Evolutionary conservation across 2,329 filamentous ascomycete genomes (phyloP), one percentile per base, ranked within the genome.

Genomic region (Microascus cirrosus): DNA sequence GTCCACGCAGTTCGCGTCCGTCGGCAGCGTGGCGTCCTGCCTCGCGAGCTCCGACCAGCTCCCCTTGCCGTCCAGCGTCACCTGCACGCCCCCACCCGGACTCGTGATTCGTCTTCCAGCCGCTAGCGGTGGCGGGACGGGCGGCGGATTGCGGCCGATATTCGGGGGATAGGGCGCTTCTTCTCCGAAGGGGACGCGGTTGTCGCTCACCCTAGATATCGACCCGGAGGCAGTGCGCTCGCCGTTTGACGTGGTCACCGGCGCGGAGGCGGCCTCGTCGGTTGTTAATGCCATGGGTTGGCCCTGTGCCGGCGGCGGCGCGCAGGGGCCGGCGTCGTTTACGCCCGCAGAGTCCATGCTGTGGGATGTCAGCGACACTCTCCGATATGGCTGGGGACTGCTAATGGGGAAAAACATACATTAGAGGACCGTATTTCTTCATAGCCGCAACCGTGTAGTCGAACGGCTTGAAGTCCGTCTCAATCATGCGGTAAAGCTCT

Each of bases 1-100:
- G 32, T 54, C 57, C n/a, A 48, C 51, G 20, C 22, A 51, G 28
- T 55, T 59, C 24, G 12, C 86, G 67, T 90, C 86, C 0, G 82
- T 78, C 1, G 85, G 83, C 45, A 93, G 76, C 2, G 86, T 91
- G 55, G 86, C 82, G 65, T 90, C 92, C 65, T 92, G 88, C 60
- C 92, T 86, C 54, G 90, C 90, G 69, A 96, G 81, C 61, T 95
- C 89, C 53, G 88, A 92, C 93, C 92, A 97, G 70, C 88, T 93
- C 60, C 90, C 89, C 18, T 86, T 84, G 66, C 91, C 91, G 65
- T 95, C 92, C 42, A 97, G 80, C 22, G 94, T 92, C 65, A 96
- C 89, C 70, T 95, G 90, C 58, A 96, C 84, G 20, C 93, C 93
- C 57, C 92, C 92, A 3, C 86, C 83, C 65, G 89, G 86, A 63